phyloP scores from a whole-genome alignment of 2,329 filamentous ascomycete species.

The Esteya vermicola region DNA sequence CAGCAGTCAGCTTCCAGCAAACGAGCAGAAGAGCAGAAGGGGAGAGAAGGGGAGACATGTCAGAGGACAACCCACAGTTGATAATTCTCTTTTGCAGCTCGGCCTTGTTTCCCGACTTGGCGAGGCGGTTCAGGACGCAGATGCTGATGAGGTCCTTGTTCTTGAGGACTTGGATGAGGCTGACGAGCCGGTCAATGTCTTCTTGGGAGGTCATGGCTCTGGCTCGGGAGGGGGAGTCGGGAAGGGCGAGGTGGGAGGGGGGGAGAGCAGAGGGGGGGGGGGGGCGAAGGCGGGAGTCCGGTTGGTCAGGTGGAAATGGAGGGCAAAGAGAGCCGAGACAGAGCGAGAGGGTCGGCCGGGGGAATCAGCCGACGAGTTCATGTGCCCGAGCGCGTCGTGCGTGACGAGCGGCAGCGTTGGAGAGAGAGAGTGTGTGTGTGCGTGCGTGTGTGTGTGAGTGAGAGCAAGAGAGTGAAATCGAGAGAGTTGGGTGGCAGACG shows the following conservation, averaged over 20 bases:
- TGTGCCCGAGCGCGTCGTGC: not conserved
- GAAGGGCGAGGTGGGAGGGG: not conserved
- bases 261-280: not conserved
- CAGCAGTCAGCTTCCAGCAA: not conserved
- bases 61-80: constrained; percentile 57
- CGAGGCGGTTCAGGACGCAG: constrained; percentile 58
- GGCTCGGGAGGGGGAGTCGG: not conserved
- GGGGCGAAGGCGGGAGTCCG: not conserved
- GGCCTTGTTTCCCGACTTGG: constrained; percentile 73
- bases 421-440: no score
- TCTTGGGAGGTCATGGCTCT: constrained; percentile 12
- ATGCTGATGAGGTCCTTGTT: constrained; percentile 61
- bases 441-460: not conserved
- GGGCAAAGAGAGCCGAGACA: not conserved
- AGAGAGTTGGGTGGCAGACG: not conserved
- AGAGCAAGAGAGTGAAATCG: not conserved
- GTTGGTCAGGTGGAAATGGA: not conserved
- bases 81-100: constrained; percentile 67
- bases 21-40: not conserved
- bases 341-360: no score
- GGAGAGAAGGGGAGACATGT: not conserved
- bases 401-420: not conserved
- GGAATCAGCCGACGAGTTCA: no score
- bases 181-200: constrained; percentile 31
- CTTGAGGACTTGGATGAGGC: constrained; percentile 31